Conservation (phyloP, 2,329 filamentous ascomycete genomes). For the Raffaelea ambrosiae region DNA sequence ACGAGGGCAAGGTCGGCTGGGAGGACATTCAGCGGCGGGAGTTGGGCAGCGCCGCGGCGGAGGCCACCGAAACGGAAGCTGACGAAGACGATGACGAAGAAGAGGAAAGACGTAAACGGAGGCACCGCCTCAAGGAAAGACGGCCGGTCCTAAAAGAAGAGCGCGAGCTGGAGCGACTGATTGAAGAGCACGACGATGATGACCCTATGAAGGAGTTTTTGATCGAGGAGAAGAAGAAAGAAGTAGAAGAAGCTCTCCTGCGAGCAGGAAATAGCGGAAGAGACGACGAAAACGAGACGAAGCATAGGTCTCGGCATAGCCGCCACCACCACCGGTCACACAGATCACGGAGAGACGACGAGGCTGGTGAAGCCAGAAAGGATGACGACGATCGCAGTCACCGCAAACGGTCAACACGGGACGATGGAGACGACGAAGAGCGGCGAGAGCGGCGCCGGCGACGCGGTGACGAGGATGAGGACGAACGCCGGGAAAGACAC, state of each 20-base stretch:
- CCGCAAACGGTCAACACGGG: constrained; percentile 12
- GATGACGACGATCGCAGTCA: neutral
- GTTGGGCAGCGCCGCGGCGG: constrained; percentile 25
- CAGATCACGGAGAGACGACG: constrained; percentile 19
- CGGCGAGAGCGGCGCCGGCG: constrained; percentile 16
- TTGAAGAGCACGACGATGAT: constrained; percentile 81
- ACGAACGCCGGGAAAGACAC: constrained; percentile 5
- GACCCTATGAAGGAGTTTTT: constrained; percentile 95
- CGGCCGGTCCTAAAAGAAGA: constrained; percentile 73
- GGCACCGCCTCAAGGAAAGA: constrained; percentile 7
- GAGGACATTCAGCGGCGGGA: constrained; percentile 48
- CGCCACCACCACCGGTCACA: constrained; percentile 38
- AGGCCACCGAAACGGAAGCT: constrained; percentile 35
- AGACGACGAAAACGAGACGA: constrained; percentile 29
- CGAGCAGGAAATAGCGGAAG: constrained; percentile 42
- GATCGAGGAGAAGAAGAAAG: constrained; percentile 84
- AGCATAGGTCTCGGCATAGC: constrained; percentile 34
- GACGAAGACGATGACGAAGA: constrained; percentile 32
- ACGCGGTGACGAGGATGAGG: constrained; percentile 15
- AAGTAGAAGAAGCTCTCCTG: constrained; percentile 64
- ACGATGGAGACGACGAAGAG: constrained; percentile 15
- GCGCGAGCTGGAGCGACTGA: constrained; percentile 64
- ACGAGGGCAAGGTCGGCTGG: constrained; percentile 51
- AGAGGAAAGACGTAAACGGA: constrained; percentile 16
- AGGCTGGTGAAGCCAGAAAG: constrained; percentile 15